These are phyloP conservation scores for Eruca vesicaria DNA, from an alignment of 441 rosid genomes.

Conservation along the genomic window DNA sequence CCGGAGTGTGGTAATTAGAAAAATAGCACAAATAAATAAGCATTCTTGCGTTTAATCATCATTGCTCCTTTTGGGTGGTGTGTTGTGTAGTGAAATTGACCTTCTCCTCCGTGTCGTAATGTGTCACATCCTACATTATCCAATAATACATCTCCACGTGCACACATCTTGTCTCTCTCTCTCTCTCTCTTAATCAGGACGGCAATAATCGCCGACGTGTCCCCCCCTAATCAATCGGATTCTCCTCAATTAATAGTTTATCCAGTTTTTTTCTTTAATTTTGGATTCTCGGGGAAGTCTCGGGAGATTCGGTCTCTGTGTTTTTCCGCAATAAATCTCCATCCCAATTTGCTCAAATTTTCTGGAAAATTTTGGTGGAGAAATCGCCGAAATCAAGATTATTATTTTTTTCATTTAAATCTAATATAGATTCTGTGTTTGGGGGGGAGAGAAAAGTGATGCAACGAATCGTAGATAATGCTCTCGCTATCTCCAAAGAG, in stretches of 20 bases:
- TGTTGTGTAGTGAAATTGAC: conserved; percentile 1
- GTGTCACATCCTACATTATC: background rate
- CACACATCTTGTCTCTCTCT: background rate
- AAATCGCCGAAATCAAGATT: conserved; percentile 3
- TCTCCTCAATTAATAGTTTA: background rate
- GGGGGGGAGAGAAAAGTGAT: conserved; percentile 29
- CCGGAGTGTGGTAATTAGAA: no score
- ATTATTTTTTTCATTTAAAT: background rate
- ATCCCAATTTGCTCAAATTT: conserved; percentile 19
- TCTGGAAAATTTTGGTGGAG: conserved; percentile 6
- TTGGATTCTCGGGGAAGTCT: conserved; percentile 9
- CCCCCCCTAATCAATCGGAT: conserved; percentile 18
- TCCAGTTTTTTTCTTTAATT: background rate
- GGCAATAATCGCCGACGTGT: conserved; percentile 38
- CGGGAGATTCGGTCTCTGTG: conserved; percentile 22
- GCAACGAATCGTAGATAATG: conserved; percentile 80
- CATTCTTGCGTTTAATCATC: background rate
- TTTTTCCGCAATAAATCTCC: background rate
- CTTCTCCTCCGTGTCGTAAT: background rate
- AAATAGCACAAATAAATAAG: background rate
- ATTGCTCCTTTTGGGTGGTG: background rate
- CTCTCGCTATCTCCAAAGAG: conserved; percentile 92
- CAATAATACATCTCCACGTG: conserved; percentile 10
- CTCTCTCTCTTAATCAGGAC: conserved; percentile 21
- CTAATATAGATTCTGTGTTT: background rate